Evolutionary conservation across 1,284 basidiomycete genomes (phyloP).

Genomic region (Pyrrhoderma noxium): DNA sequence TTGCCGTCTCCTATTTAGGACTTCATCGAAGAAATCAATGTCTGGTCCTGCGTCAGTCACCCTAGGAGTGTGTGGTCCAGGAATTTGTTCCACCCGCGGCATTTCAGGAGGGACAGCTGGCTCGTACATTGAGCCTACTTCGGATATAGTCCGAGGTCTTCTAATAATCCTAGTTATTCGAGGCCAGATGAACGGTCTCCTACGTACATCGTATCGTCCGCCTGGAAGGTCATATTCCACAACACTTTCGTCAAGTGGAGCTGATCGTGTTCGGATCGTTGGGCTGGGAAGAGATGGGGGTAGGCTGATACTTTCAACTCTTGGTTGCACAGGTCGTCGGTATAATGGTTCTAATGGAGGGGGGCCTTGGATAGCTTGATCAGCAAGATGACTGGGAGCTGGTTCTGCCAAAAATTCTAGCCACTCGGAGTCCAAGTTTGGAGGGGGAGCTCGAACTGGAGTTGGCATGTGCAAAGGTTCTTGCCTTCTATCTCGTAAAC

Average conservation of each 20-base stretch:
- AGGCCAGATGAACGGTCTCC: neutral
- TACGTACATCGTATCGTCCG: neutral
- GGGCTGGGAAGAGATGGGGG: constrained; percentile 10
- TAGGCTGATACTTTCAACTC: constrained; percentile 10
- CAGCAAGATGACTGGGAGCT: neutral
- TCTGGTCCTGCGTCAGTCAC: constrained; percentile 2
- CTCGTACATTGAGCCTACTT: neutral
- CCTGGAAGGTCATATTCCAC: neutral
- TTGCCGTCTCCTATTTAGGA: constrained; percentile 2
- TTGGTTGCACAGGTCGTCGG: constrained; percentile 3
- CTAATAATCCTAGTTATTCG: neutral
- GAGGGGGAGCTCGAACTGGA: constrained; percentile 13
- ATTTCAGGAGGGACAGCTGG: neutral
- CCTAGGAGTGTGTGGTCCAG: too few species aligned
- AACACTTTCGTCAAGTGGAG: constrained; percentile 7
- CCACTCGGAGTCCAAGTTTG: constrained; percentile 15
- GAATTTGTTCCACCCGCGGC: neutral
- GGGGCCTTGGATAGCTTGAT: constrained; percentile 17
- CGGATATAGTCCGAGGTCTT: neutral
- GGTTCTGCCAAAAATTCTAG: constrained; percentile 14
- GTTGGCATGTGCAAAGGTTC: constrained; percentile 17
- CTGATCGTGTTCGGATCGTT: constrained; percentile 10
- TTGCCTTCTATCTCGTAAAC: constrained; percentile 14
- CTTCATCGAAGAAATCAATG: constrained; percentile 13
- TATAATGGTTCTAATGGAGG: constrained; percentile 15